A percentile compares a stretch with the other conserved stretches of the same genome.
These are phyloP conservation scores for Murraya paniculata DNA, from an alignment of 345 rosid species.

Conservation along the genomic window DNA sequence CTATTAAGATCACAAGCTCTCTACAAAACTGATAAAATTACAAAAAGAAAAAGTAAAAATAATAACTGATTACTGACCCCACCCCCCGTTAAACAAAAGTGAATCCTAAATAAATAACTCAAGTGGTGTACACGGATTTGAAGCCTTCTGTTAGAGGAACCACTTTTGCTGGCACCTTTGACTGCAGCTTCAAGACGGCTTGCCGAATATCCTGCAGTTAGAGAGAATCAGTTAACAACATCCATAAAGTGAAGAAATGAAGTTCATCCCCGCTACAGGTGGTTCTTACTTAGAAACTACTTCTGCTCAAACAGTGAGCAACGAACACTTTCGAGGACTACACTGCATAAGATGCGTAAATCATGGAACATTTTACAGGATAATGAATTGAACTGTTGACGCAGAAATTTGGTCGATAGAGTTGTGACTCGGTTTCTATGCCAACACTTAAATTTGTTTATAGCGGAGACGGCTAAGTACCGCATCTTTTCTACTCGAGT, in stretches of 20 bases:
- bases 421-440: too few species aligned
- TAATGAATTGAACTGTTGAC: too few species aligned
- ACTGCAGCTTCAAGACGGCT: slow-evolving; percentile 72
- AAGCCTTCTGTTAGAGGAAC: slow-evolving; percentile 89
- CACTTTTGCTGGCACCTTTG: slow-evolving; percentile 81
- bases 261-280: neutral
- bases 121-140: slow-evolving; percentile 62
- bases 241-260: neutral
- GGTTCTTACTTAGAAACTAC: neutral
- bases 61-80: neutral
- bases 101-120: slow-evolving; percentile 8
- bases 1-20: neutral
- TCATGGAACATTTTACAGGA: neutral
- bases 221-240: slow-evolving; percentile 4
- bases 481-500: too few species aligned
- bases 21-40: neutral
- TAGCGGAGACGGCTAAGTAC: too few species aligned
- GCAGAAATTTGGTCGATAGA: too few species aligned
- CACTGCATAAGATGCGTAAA: neutral
- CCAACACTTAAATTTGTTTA: too few species aligned
- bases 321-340: neutral
- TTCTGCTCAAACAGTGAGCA: neutral
- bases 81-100: neutral
- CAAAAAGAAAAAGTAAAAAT: neutral
- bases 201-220: slow-evolving; percentile 72